Conservation (phyloP, 2,329 filamentous ascomycete genomes). For the Arthrobotrys musiformis region DNA sequence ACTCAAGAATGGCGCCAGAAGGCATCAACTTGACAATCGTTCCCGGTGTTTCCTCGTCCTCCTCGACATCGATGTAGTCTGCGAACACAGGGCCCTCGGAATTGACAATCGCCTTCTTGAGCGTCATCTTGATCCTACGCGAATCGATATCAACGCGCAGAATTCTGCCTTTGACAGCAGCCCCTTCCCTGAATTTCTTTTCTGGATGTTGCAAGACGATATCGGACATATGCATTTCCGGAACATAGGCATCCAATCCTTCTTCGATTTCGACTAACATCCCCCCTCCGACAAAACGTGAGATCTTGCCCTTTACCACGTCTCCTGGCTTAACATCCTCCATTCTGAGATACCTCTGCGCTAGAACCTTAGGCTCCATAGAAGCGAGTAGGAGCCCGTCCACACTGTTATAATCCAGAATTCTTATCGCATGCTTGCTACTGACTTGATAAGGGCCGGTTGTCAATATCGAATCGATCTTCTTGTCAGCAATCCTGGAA, state of each 20-base stretch:
- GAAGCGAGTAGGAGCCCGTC: slow-evolving; percentile 89
- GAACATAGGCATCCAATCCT: slow-evolving; percentile 86
- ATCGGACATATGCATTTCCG: slow-evolving; percentile 88
- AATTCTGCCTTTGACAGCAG: slow-evolving; percentile 84
- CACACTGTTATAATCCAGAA: slow-evolving; percentile 86
- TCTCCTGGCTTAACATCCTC: slow-evolving; percentile 87
- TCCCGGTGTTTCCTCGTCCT: slow-evolving; percentile 82
- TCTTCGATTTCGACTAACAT: slow-evolving; percentile 86
- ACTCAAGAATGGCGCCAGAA: slow-evolving; percentile 87
- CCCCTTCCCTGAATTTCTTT: slow-evolving; percentile 91
- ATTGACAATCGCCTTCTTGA: slow-evolving; percentile 95
- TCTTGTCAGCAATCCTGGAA: slow-evolving; percentile 88
- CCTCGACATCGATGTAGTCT: slow-evolving; percentile 76
- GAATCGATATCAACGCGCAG: slow-evolving; percentile 80
- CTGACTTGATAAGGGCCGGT: slow-evolving; percentile 81
- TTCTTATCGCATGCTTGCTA: slow-evolving; percentile 80
- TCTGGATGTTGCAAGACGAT: slow-evolving; percentile 89
- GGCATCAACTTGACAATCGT: slow-evolving; percentile 84
- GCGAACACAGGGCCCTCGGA: slow-evolving; percentile 83
- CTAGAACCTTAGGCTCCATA: slow-evolving; percentile 81
- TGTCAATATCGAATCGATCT: slow-evolving; percentile 83
- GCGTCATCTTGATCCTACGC: slow-evolving; percentile 82
- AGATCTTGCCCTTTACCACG: slow-evolving; percentile 82
- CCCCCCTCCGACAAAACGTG: slow-evolving; percentile 82
- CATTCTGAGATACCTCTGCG: slow-evolving; percentile 88